phyloP scores from a whole-genome alignment of 1,284 basidiomycete genomes.

The Rhodotorula sp. region DNA sequence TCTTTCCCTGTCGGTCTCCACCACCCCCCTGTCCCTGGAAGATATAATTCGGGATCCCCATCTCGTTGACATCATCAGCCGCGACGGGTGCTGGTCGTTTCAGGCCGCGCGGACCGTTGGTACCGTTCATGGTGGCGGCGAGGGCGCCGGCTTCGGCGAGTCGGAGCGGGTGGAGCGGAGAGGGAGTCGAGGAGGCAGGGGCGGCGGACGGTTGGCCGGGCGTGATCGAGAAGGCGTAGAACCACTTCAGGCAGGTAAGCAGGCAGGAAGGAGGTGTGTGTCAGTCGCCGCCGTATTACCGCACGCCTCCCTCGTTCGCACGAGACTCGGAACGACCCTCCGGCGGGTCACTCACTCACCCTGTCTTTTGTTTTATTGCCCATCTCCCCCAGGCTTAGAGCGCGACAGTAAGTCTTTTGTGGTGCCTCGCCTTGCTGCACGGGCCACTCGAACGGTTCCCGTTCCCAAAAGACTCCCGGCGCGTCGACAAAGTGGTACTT shows the following conservation, averaged over 20 bases:
- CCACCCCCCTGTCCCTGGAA: slow-evolving; percentile 30
- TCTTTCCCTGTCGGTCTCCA: slow-evolving; percentile 12
- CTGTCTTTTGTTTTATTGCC: slow-evolving; percentile 75
- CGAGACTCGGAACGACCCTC: background rate
- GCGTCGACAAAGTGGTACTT: slow-evolving; percentile 70
- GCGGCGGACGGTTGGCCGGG: slow-evolving; percentile 52
- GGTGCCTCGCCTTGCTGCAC: slow-evolving; percentile 54
- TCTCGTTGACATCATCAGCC: slow-evolving; percentile 38
- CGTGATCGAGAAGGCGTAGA: slow-evolving; percentile 70
- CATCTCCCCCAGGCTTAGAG: slow-evolving; percentile 79
- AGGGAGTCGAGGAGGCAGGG: slow-evolving; percentile 68
- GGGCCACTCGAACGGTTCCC: slow-evolving; percentile 83
- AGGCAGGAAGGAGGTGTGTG: background rate
- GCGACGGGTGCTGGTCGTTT: slow-evolving; percentile 34
- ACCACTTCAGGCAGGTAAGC: slow-evolving; percentile 60
- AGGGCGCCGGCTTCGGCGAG: slow-evolving; percentile 6
- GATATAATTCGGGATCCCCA: slow-evolving; percentile 43
- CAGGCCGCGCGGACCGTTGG: slow-evolving; percentile 27
- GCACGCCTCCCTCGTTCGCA: background rate
- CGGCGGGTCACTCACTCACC: slow-evolving; percentile 55
- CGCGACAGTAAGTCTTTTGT: slow-evolving; percentile 51
- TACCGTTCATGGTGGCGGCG: slow-evolving; percentile 8
- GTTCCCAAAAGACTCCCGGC: slow-evolving; percentile 74
- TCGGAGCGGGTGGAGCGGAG: slow-evolving; percentile 61
- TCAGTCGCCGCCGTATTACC: background rate